Conservation (phyloP, 225 moss, liverwort and hornwort genomes). For the Marchantia polymorpha region DNA sequence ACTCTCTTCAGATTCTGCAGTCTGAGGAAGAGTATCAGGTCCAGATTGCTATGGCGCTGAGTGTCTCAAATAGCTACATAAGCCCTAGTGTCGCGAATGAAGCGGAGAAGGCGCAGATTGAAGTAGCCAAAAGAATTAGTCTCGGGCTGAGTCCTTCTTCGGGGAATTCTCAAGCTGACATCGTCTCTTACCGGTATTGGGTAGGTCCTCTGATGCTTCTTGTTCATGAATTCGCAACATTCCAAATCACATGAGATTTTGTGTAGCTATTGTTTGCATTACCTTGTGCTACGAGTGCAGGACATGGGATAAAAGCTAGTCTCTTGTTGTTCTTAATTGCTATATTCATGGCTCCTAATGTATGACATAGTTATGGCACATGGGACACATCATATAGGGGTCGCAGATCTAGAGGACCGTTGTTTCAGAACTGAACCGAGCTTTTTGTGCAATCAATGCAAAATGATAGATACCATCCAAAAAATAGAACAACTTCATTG, state of each 20-base stretch:
- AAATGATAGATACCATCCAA: neutral
- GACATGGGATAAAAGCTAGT: neutral
- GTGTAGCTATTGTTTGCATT: too few species aligned
- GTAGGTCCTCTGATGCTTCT: slow-evolving; percentile 26
- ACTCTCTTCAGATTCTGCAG: slow-evolving; percentile 16
- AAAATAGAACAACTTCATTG: neutral
- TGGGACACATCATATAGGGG: neutral
- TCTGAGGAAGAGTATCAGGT: slow-evolving; percentile 40
- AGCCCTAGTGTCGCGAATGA: slow-evolving; percentile 14
- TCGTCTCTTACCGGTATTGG: slow-evolving; percentile 44
- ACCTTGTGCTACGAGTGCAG: too few species aligned
- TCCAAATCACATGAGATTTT: neutral
- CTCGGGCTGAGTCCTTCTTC: slow-evolving; percentile 38
- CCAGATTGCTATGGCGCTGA: slow-evolving; percentile 43
- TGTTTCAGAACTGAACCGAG: neutral
- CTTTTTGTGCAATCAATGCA: neutral
- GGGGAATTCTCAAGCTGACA: slow-evolving; percentile 31
- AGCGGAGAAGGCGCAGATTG: slow-evolving; percentile 38
- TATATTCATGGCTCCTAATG: neutral
- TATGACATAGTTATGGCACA: neutral
- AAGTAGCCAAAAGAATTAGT: slow-evolving; percentile 43
- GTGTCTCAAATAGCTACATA: slow-evolving; percentile 32
- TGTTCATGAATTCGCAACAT: neutral
- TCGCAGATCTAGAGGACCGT: neutral
- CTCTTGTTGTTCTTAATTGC: neutral